phyloP scores from a whole-genome alignment of 108 stramenopile species.

The Pseudonitzschia multistriata region DNA sequence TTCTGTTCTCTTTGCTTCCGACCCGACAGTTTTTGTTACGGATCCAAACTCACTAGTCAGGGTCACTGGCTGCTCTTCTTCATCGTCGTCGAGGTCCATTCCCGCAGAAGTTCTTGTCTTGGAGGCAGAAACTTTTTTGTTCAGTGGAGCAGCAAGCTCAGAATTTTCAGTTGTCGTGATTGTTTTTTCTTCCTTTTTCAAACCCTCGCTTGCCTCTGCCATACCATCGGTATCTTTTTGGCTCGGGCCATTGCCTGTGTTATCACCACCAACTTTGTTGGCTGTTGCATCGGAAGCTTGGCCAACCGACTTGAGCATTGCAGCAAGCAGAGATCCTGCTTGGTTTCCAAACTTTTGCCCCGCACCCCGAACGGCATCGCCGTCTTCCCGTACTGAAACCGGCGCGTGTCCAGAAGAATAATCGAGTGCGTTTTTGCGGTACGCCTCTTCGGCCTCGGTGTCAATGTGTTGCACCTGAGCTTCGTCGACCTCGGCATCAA shows the following conservation, averaged over 20 bases:
- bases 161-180: constrained; percentile 10
- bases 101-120: constrained; percentile 3
- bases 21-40: background rate
- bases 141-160: background rate
- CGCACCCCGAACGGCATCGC: constrained; percentile 16
- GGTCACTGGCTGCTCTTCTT: constrained; percentile 65
- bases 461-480: constrained; percentile 21
- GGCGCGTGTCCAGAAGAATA: constrained; percentile 72
- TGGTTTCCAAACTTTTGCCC: background rate
- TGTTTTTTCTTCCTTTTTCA: constrained; percentile 18
- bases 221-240: background rate
- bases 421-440: constrained; percentile 69
- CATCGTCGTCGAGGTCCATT: constrained; percentile 44
- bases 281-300: background rate
- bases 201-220: constrained; percentile 11
- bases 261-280: background rate
- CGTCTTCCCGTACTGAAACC: constrained; percentile 66
- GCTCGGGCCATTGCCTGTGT: background rate
- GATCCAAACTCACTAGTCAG: constrained; percentile 64
- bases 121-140: background rate
- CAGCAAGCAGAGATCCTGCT: constrained; percentile 51
- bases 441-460: constrained; percentile 63
- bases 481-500: constrained; percentile 20
- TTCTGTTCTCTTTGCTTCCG: background rate
- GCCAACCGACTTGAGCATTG: constrained; percentile 58